phyloP scores from a whole-genome alignment of 257 asterid species.

The Solanum chmielewskii region DNA sequence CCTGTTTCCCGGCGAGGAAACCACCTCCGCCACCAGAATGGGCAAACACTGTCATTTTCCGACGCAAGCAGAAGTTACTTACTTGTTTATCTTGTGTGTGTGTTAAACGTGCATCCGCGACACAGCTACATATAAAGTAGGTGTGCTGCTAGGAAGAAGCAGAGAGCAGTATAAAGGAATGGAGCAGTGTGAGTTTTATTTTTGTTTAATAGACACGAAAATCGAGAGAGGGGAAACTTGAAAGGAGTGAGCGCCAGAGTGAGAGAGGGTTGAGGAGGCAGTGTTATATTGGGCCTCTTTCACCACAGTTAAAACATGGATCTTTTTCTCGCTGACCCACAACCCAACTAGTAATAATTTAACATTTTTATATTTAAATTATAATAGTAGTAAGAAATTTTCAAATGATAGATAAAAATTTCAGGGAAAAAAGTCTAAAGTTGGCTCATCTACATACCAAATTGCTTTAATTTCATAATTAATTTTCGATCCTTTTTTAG shows the following conservation, averaged over 20 bases:
- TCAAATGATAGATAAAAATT: not conserved
- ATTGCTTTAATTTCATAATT: not conserved
- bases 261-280: not conserved
- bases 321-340: not conserved
- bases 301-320: not conserved
- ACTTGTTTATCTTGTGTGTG: not conserved
- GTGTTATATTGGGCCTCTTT: conserved; percentile 6
- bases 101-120: not conserved
- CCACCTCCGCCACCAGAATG: conserved; percentile 40
- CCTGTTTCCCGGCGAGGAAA: conserved; percentile 50
- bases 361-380: not conserved
- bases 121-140: not conserved
- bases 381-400: not conserved
- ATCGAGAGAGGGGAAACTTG: conserved; percentile 24
- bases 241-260: conserved; percentile 38
- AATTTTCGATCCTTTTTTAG: not conserved
- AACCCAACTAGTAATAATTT: not conserved
- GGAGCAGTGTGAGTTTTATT: not conserved
- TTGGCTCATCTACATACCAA: not conserved
- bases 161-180: not conserved
- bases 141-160: not conserved
- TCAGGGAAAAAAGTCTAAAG: not conserved
- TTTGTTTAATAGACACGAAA: conserved; percentile 1
- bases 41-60: conserved; percentile 31
- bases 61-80: not conserved